Percentiles rank a stretch among this genome's conserved stretches.
These are phyloP conservation scores for Solioccasus polychromus DNA, from an alignment of 768 basidiomycete genomes.

Conservation along the genomic window DNA sequence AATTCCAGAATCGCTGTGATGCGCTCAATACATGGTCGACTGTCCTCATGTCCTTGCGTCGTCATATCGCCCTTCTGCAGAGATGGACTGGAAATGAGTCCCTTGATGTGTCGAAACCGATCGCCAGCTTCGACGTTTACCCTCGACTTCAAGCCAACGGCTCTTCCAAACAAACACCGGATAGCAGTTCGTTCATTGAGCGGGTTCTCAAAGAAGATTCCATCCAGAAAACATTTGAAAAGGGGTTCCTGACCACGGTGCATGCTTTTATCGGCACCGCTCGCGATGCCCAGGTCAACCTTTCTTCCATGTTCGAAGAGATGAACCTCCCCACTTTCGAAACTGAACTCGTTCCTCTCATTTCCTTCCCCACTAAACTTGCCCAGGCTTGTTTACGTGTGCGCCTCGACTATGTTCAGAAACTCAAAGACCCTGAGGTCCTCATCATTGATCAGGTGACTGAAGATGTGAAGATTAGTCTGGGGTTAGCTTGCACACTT, in stretches of 20 bases:
- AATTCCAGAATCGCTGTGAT: slow-evolving; percentile 81
- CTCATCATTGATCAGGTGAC: slow-evolving; percentile 93
- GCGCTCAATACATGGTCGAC: slow-evolving; percentile 91
- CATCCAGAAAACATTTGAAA: slow-evolving; percentile 93
- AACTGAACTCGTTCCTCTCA: slow-evolving; percentile 82
- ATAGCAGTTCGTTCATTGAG: slow-evolving; percentile 88
- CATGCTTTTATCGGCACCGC: slow-evolving; percentile 83
- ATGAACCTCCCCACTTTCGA: slow-evolving; percentile 94
- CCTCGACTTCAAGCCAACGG: slow-evolving; percentile 31
- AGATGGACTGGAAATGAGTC: slow-evolving; percentile 94
- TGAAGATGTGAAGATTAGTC: slow-evolving; percentile 86
- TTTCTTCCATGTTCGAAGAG: slow-evolving; percentile 69
- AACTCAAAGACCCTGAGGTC: slow-evolving; percentile 83
- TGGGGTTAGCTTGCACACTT: slow-evolving; percentile 91
- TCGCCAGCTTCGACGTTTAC: slow-evolving; percentile 56
- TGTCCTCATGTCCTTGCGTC: slow-evolving; percentile 80
- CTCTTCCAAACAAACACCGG: slow-evolving; percentile 46
- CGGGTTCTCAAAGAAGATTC: slow-evolving; percentile 93
- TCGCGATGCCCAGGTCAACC: slow-evolving; percentile 81
- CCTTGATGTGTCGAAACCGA: slow-evolving; percentile 82
- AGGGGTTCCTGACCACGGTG: slow-evolving; percentile 82
- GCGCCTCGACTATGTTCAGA: slow-evolving; percentile 84
- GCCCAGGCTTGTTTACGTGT: slow-evolving; percentile 89
- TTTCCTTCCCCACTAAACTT: slow-evolving; percentile 94
- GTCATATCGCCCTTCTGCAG: slow-evolving; percentile 75